A percentile compares a stretch with the other conserved stretches of the same genome.
These are phyloP conservation scores for Litsea cubeba DNA, from an alignment of 164 flowering plant species.

Conservation along the genomic window DNA sequence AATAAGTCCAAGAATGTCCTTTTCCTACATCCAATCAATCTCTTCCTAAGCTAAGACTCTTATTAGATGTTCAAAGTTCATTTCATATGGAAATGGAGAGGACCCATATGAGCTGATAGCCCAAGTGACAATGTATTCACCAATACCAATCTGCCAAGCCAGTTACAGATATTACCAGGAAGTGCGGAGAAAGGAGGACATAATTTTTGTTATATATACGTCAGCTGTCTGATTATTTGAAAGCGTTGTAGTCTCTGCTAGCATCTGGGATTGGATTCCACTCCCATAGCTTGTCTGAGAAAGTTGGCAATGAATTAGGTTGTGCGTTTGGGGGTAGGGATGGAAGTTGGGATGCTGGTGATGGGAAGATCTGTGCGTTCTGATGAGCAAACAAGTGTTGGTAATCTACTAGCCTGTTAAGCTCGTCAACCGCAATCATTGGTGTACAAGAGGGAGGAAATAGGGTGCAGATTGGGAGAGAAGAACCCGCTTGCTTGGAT, in stretches of 20 bases:
- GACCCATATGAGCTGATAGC: not conserved
- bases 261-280: slow-evolving; percentile 57
- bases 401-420: slow-evolving; percentile 46
- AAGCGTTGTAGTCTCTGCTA: slow-evolving; percentile 34
- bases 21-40: not conserved
- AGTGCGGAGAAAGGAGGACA: not conserved
- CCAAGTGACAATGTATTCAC: not conserved
- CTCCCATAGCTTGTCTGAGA: slow-evolving; percentile 62
- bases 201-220: not conserved
- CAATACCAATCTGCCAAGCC: slow-evolving; percentile 1
- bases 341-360: slow-evolving; percentile 10
- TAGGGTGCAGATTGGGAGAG: slow-evolving; percentile 17
- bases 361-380: slow-evolving; percentile 9
- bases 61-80: not conserved
- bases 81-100: not conserved
- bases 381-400: slow-evolving; percentile 31
- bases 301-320: slow-evolving; percentile 24
- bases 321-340: slow-evolving; percentile 18
- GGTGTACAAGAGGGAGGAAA: slow-evolving; percentile 18
- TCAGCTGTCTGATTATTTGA: slow-evolving; percentile 32
- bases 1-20: not conserved
- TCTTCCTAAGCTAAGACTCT: not conserved
- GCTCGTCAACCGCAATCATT: slow-evolving; percentile 40
- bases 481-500: slow-evolving; percentile 8
- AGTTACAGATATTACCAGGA: not conserved